Evolutionary conservation across 768 basidiomycete genomes (phyloP), one percentile per base, ranked within the genome.

Genomic region (Suillus lakei): DNA sequence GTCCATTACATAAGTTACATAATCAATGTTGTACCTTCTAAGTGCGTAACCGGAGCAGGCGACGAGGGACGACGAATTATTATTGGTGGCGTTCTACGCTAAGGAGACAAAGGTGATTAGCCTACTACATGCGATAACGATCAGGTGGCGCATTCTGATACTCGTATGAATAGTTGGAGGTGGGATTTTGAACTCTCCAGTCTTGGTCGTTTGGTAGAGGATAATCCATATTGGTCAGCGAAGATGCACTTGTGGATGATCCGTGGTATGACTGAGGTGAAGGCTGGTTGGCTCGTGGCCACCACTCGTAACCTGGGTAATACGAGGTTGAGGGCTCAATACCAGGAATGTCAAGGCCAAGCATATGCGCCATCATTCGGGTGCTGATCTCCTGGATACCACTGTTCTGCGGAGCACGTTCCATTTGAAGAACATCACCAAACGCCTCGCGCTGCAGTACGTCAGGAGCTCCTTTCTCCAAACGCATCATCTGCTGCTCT

Each of bases 291-390:
- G 71, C 62, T 43, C 85, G 83, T 26, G 88, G 85, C 87, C 88
- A 90, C 88, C 86, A 88, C 71, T 88, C 87, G 69, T 86, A 88
- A 32, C 86, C 88, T 55, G 78, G 78, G 62, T 76, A 78, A 62
- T 76, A 80, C 46, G 88, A 87, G 46, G 88, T 82, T 64, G 89
- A 88, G 8, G 77, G 74, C 21, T 80, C 76, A 38, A 88, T 80
- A 34, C 87, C 88, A 53, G 87, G 87, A 65, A 89, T 82, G 72
- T 89, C 87, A 28, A 90, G 74, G 18, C 88, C 89, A 28, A 90
- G 76, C 88, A 90, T 90, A 69, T 89, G 87, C 16, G 89, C 89
- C 88, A 90, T 89, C 64, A 90, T 82, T 55, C 87, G 83, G 39
- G 84, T 85, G 66, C 84, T 85, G 63, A 90, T 78, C 66, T 88